Percentiles rank a stretch among this genome's conserved stretches.
Evolutionary conservation across 352 stramenopile species (phyloP).

Genomic region (Pythium rhizo-oryzae): DNA sequence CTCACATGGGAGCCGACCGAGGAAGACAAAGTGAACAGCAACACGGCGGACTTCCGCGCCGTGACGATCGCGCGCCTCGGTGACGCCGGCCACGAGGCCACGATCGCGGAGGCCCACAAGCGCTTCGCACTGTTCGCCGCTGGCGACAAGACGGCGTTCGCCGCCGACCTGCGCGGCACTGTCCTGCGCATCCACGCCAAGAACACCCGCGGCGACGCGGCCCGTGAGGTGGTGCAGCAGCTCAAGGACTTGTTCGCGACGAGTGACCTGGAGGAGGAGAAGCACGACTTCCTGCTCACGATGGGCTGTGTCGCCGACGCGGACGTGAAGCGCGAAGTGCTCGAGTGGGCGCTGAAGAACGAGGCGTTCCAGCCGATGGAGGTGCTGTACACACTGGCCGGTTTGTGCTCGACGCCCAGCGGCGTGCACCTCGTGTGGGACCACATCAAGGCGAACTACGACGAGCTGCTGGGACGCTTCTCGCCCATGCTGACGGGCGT

Average conservation of each 20-base stretch:
- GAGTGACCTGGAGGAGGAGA: constrained; percentile 70
- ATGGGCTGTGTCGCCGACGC: constrained; percentile 55
- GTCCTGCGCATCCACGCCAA: constrained; percentile 56
- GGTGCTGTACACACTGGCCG: constrained; percentile 46
- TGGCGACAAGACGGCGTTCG: constrained; percentile 45
- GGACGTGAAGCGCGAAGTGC: constrained; percentile 53
- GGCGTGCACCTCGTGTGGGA: constrained; percentile 50
- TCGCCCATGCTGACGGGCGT: constrained; percentile 55
- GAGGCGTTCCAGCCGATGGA: constrained; percentile 33
- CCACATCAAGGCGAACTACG: constrained; percentile 72
- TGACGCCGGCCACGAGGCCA: constrained; percentile 45
- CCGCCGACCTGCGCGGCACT: constrained; percentile 58
- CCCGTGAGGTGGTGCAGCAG: constrained; percentile 38
- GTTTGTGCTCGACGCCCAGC: constrained; percentile 26
- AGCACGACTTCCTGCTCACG: constrained; percentile 54
- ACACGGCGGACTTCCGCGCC: constrained; percentile 58
- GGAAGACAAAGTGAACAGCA: constrained; percentile 25
- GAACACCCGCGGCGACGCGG: constrained; percentile 10
- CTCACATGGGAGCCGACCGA: constrained; percentile 53
- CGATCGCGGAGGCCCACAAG: constrained; percentile 55
- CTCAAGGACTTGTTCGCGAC: constrained; percentile 64
- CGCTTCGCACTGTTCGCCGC: constrained; percentile 57
- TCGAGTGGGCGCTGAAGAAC: constrained; percentile 54
- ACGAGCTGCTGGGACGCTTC: constrained; percentile 55
- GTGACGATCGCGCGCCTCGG: constrained; percentile 59